Base-by-base conservation (phyloP, 169 alveolate species). In the Eimeria sp. region DNA sequence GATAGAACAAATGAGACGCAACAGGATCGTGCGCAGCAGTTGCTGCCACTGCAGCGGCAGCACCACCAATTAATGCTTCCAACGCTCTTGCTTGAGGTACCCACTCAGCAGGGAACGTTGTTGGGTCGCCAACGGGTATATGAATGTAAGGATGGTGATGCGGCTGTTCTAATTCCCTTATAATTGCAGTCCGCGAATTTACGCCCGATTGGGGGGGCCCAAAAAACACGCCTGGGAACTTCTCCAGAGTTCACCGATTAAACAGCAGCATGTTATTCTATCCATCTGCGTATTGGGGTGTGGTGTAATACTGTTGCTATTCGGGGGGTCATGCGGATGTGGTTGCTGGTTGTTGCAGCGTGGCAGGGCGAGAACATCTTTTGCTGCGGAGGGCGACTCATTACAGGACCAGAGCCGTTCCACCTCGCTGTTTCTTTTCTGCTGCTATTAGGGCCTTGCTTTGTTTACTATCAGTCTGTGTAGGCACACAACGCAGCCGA, bases 371-470 rank as follows among this genome's bases (percentile, higher is more conserved):
- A 47, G 86, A 88, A 67, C 47, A 88, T 63, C 45, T 67, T 63
- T 70, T 88, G 94, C 86, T 88, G 82, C 49, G 84, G 86, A 18
- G 94, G 94, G 86, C 61, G 94, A 13, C 94, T 88, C 67, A 20
- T 88, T 84, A 65, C 84, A 47, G 94, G 94, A 16, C 94, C 94
- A n/a, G 94, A 88, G 94, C 94, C 94, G 30, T 54, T 88, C 47
- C 70, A 65, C 86, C 94, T 88, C 51, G 94, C 86, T 20, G 22
- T 47, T 65, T 65, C 94, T 22, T 70, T 88, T 25, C 54, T 88
- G 47, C 30, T 88, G 86, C 94, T 88, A 51, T 54, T 88, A 78
- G 92, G 92, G 51, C 92, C 92, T 30, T 84, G 92, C 92, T 40
- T 84, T 54, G 45, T 84, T 61, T 84, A 58, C 80, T 84, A 84